Evolutionary conservation across 1,139 yeast species (phyloP).

Genomic region (Scheffersomyces segobiensis): DNA sequence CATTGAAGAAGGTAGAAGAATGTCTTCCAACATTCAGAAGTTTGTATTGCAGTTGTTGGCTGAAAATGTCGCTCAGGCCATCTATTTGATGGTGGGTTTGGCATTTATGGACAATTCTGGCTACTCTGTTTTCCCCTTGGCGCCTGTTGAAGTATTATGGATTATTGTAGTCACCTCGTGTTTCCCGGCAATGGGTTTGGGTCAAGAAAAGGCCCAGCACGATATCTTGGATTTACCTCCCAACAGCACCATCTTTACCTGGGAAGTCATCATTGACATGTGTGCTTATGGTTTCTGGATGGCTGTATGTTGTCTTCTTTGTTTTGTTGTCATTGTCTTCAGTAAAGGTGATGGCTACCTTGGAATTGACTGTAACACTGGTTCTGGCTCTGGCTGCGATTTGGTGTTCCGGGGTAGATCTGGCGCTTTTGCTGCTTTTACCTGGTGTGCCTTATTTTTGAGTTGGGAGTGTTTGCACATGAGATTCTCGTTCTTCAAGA

Average conservation of each 20-base stretch:
- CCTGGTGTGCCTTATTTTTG: conserved; percentile 31
- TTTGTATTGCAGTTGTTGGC: conserved; percentile 50
- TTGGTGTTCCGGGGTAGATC: conserved; percentile 27
- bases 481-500: conserved; percentile 22
- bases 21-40: conserved; percentile 48
- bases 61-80: conserved; percentile 51
- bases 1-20: conserved; percentile 51
- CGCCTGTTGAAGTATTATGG: conserved; percentile 41
- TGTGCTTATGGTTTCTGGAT: conserved; percentile 36
- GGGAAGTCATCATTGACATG: conserved; percentile 35
- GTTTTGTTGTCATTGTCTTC: conserved; percentile 31
- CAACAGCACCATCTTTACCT: conserved; percentile 30
- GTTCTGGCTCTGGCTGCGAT: conserved; percentile 15
- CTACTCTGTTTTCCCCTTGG: conserved; percentile 35
- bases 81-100: conserved; percentile 37
- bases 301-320: conserved; percentile 34
- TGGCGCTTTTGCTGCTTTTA: conserved; percentile 27
- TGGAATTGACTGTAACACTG: conserved; percentile 28
- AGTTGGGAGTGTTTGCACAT: conserved; percentile 32
- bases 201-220: conserved; percentile 34
- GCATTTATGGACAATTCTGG: conserved; percentile 33
- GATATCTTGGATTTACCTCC: conserved; percentile 33
- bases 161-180: conserved; percentile 38
- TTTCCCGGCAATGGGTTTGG: conserved; percentile 44
- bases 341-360: conserved; percentile 33